A percentile compares a stretch with the other conserved stretches of the same genome.
phyloP scores from a whole-genome alignment of 225 moss, liverwort and hornwort species.

The Physcomitrium patens region DNA sequence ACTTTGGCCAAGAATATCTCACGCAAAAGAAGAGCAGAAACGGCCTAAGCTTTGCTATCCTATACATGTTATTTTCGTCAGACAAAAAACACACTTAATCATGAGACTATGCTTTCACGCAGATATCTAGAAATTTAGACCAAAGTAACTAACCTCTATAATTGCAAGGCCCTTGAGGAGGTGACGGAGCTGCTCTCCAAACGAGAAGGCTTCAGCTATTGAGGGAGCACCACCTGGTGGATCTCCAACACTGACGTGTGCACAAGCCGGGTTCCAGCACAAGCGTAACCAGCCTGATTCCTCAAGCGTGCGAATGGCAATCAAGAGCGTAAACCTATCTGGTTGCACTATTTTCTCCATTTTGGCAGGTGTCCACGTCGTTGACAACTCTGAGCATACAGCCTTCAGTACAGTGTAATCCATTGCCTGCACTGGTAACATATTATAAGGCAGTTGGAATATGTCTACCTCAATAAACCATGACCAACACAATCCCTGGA shows the following conservation, averaged over 20 bases:
- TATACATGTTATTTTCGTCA: background rate
- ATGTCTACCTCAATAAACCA: constrained; percentile 6
- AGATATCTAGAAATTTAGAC: background rate
- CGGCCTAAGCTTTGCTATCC: background rate
- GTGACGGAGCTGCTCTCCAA: constrained; percentile 66
- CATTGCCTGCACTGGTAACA: constrained; percentile 64
- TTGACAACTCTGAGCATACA: constrained; percentile 41
- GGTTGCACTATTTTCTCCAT: constrained; percentile 59
- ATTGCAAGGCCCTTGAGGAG: constrained; percentile 64
- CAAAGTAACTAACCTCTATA: constrained; percentile 42
- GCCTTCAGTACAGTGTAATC: constrained; percentile 60
- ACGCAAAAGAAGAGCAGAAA: background rate
- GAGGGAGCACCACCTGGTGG: constrained; percentile 32
- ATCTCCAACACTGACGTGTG: constrained; percentile 51
- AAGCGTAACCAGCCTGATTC: constrained; percentile 56
- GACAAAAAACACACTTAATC: background rate
- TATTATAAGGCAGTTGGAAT: constrained; percentile 16
- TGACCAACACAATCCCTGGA: background rate
- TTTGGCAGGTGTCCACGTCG: constrained; percentile 59
- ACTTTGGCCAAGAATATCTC: background rate
- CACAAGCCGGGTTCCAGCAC: constrained; percentile 65
- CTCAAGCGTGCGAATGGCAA: constrained; percentile 47
- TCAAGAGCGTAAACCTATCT: constrained; percentile 51
- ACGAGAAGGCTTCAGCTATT: constrained; percentile 50
- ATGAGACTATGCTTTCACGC: background rate